Percentiles rank a stretch among this genome's conserved stretches.
Evolutionary conservation across 805 yeast species (phyloP).

Genomic region (Candida pseudoglaebosa): DNA sequence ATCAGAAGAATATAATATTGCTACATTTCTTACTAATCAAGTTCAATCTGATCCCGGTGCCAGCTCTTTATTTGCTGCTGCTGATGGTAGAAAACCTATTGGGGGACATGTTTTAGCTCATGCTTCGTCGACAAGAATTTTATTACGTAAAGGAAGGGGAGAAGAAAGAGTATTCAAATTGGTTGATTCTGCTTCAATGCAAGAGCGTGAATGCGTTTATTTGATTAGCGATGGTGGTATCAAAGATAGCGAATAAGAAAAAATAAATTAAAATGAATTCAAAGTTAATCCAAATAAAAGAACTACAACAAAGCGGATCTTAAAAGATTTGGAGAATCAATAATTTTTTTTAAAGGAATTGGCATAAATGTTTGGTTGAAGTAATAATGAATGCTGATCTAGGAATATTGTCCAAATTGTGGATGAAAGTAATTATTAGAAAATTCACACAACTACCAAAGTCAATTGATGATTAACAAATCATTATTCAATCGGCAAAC

Average conservation of each 20-base stretch:
- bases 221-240: constrained; percentile 15
- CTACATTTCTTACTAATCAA: constrained; percentile 15
- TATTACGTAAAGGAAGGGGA: constrained; percentile 14
- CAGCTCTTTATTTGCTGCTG: constrained; percentile 14
- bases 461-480: no score
- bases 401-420: no score
- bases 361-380: no score
- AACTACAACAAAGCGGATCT: no score
- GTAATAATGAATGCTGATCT: no score
- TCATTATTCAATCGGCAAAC: no score
- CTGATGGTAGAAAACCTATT: constrained; percentile 16
- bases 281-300: no score
- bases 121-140: constrained; percentile 14
- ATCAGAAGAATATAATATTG: constrained; percentile 15
- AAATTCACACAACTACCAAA: no score
- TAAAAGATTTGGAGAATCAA: no score
- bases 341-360: no score
- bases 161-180: constrained; percentile 15
- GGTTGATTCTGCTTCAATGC: constrained; percentile 15
- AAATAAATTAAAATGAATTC: background rate
- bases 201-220: constrained; percentile 15
- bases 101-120: constrained; percentile 16
- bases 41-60: constrained; percentile 17
- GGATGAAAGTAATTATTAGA: no score
- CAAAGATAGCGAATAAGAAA: constrained; percentile 13